These are phyloP conservation scores for Stemphylium lycopersici DNA, from an alignment of 2,329 filamentous ascomycete genomes.

Conservation along the genomic window DNA sequence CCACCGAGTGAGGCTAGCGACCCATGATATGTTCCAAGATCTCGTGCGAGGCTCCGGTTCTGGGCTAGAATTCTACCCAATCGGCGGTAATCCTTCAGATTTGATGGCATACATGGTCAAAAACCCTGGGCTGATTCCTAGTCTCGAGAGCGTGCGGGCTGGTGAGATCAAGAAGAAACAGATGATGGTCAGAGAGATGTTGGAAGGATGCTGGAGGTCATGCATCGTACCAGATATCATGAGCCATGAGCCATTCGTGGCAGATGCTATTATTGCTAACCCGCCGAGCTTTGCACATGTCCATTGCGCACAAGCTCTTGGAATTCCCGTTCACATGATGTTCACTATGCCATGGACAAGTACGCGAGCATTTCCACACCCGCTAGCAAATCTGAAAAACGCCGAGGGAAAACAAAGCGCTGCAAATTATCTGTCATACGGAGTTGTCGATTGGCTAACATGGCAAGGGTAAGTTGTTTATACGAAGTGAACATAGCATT, in stretches of 20 bases:
- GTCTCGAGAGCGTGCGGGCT: slow-evolving; percentile 24
- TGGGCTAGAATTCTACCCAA: no score
- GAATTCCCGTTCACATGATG: slow-evolving; percentile 78
- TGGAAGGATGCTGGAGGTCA: slow-evolving; percentile 37
- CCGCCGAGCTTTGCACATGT: slow-evolving; percentile 78
- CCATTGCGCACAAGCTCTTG: slow-evolving; percentile 73
- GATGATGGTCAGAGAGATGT: slow-evolving; percentile 29
- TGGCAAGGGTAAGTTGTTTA: slow-evolving; percentile 54
- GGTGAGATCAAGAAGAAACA: slow-evolving; percentile 45
- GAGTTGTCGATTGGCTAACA: slow-evolving; percentile 55
- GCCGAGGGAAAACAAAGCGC: slow-evolving; percentile 36
- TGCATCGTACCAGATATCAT: slow-evolving; percentile 47
- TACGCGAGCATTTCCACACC: slow-evolving; percentile 56
- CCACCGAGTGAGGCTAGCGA: no score
- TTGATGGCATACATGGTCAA: no score
- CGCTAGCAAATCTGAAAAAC: slow-evolving; percentile 55
- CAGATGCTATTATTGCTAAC: slow-evolving; percentile 78
- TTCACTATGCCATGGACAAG: slow-evolving; percentile 62
- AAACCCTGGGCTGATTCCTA: no score
- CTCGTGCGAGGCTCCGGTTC: no score
- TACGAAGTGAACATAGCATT: no score
- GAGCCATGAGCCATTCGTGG: slow-evolving; percentile 69
- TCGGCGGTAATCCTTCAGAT: no score
- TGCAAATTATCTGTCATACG: slow-evolving; percentile 55
- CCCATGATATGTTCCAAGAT: no score